A percentile compares a stretch with the other conserved stretches of the same genome.
These are phyloP conservation scores for Apophysomyces variabilis DNA, from an alignment of 371 early-diverging fungal species.

Conservation along the genomic window DNA sequence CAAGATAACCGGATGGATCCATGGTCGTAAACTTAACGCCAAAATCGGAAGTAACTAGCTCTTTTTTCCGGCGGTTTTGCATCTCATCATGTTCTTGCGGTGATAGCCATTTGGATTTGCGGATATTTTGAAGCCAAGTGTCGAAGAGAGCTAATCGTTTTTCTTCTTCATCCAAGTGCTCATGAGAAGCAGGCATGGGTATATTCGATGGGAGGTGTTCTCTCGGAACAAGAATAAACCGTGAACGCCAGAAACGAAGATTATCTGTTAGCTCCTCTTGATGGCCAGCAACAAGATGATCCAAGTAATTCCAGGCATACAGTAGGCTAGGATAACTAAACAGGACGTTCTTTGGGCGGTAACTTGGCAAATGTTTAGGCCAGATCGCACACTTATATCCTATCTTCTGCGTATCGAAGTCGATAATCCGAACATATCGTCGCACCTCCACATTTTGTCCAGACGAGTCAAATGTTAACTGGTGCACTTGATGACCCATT, in stretches of 20 bases:
- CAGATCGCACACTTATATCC: slow-evolving; percentile 88
- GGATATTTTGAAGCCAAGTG: slow-evolving; percentile 79
- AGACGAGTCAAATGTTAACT: slow-evolving; percentile 71
- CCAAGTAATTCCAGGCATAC: slow-evolving; percentile 95
- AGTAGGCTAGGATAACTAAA: slow-evolving; percentile 81
- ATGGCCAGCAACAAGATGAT: slow-evolving; percentile 85
- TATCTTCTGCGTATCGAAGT: slow-evolving; percentile 62
- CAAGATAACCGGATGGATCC: slow-evolving; percentile 51
- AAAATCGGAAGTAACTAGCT: slow-evolving; percentile 42
- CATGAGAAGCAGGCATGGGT: slow-evolving; percentile 29
- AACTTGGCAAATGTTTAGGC: slow-evolving; percentile 74
- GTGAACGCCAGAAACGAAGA: slow-evolving; percentile 84
- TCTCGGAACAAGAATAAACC: slow-evolving; percentile 89
- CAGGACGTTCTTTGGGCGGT: slow-evolving; percentile 54
- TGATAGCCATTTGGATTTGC: slow-evolving; percentile 60
- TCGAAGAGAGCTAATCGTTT: slow-evolving; percentile 85
- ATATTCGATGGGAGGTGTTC: slow-evolving; percentile 63
- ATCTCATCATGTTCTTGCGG: slow-evolving; percentile 54
- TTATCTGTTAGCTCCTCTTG: slow-evolving; percentile 83
- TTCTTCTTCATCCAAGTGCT: slow-evolving; percentile 90
- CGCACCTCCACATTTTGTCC: slow-evolving; percentile 86
- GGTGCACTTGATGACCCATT: slow-evolving; percentile 87
- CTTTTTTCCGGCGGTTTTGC: slow-evolving; percentile 45
- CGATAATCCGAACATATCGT: slow-evolving; percentile 79
- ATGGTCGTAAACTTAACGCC: slow-evolving; percentile 50